Conservation (phyloP, 305 asterid species). For the Fraxinus latifolia region DNA sequence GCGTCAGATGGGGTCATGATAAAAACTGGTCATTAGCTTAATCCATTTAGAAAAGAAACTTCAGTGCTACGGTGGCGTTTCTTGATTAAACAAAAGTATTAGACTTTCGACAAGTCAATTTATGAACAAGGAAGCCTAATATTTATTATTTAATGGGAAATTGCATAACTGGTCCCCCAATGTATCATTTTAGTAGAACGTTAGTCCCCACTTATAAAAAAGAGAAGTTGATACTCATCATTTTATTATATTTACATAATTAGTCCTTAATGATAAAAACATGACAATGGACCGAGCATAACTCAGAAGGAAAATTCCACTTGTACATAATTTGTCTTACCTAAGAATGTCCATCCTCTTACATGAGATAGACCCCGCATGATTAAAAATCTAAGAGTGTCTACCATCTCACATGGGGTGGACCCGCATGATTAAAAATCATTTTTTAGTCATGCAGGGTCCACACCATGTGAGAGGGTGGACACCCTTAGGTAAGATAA, state of each 20-base stretch:
- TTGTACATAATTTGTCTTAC: no score
- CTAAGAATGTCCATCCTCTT: no score
- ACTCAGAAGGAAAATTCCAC: not conserved
- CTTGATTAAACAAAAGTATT: not conserved
- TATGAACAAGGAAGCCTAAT: not conserved
- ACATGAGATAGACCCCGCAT: no score
- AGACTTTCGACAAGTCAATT: not conserved
- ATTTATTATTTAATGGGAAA: not conserved
- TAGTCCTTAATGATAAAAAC: not conserved
- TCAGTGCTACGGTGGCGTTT: not conserved
- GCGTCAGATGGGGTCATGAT: not conserved
- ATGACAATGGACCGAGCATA: not conserved
- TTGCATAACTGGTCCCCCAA: not conserved
- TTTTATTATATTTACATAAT: not conserved
- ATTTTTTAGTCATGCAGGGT: no score
- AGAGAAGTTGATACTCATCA: not conserved
- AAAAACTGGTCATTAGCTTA: not conserved
- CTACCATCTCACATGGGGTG: no score
- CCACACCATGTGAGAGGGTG: no score
- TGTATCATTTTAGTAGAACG: not conserved
- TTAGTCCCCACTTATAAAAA: not conserved
- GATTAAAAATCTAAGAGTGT: no score
- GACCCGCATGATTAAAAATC: no score
- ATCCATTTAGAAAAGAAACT: not conserved
- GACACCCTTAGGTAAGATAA: no score